Percentiles rank a stretch among this genome's conserved stretches.
phyloP scores from a whole-genome alignment of 2,329 filamentous ascomycete genomes.

The Colletotrichum sojae region DNA sequence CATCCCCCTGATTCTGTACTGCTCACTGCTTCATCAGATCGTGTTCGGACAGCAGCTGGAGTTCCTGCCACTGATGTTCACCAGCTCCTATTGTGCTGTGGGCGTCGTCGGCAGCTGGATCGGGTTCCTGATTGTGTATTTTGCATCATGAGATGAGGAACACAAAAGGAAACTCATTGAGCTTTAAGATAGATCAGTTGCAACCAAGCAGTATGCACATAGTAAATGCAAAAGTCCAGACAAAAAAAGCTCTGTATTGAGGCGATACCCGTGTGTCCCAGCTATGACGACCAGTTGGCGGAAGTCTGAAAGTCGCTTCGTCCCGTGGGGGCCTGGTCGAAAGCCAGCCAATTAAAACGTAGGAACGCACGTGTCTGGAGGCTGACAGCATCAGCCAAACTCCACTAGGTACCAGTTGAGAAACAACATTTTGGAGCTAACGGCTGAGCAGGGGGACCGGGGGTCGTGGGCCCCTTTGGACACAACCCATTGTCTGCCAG shows the following conservation, averaged over 20 bases:
- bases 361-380: constrained; percentile 37
- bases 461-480: constrained; percentile 40
- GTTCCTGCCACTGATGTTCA: constrained; percentile 97
- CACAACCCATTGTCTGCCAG: constrained; percentile 38
- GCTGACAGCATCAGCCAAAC: constrained; percentile 39
- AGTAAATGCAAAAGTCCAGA: background rate
- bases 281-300: constrained; percentile 30
- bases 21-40: constrained; percentile 85
- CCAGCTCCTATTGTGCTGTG: constrained; percentile 91
- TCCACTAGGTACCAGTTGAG: constrained; percentile 32
- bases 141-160: constrained; percentile 64
- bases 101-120: constrained; percentile 98
- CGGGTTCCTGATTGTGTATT: constrained; percentile 94
- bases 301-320: constrained; percentile 38
- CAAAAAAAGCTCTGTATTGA: constrained; percentile 2
- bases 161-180: no score
- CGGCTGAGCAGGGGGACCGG: constrained; percentile 40
- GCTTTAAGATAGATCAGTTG: background rate
- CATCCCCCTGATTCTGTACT: constrained; percentile 91
- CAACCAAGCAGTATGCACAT: background rate
- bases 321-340: constrained; percentile 28
- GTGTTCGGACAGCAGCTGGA: constrained; percentile 87
- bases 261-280: constrained; percentile 33
- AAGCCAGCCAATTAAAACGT: constrained; percentile 29
- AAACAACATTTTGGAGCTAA: constrained; percentile 41